Conservation (phyloP, 2,329 filamentous ascomycete genomes). For the Cladosporium cucumerinum region DNA sequence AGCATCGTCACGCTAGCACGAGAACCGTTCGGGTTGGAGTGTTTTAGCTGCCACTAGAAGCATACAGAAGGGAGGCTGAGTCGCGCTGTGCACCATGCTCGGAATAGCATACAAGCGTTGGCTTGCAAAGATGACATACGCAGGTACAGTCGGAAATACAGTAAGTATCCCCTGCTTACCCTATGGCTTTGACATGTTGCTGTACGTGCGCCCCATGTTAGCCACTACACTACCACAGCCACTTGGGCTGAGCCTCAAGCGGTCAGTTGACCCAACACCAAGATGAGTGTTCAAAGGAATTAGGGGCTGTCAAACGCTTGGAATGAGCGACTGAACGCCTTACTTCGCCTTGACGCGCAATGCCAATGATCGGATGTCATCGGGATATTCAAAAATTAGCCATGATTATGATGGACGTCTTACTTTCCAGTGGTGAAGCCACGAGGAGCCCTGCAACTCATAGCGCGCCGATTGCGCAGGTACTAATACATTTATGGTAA, state of each 20-base stretch:
- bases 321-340: background rate
- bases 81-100: background rate
- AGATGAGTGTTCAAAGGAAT: background rate
- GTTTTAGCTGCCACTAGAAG: constrained; percentile 2
- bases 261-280: background rate
- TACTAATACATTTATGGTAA: background rate
- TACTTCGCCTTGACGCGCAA: background rate
- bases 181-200: background rate
- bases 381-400: background rate
- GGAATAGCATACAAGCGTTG: background rate
- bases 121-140: background rate
- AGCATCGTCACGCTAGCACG: background rate
- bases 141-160: background rate
- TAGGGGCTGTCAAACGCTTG: background rate
- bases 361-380: background rate
- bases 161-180: background rate
- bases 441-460: background rate
- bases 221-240: background rate
- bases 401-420: background rate
- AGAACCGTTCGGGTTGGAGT: background rate
- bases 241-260: background rate
- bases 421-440: background rate
- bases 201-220: background rate
- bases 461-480: background rate
- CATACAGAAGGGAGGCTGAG: background rate